A percentile compares a stretch with the other conserved stretches of the same genome.
phyloP scores from a whole-genome alignment of 108 stramenopile species.

The Skeletonema marinoi region DNA sequence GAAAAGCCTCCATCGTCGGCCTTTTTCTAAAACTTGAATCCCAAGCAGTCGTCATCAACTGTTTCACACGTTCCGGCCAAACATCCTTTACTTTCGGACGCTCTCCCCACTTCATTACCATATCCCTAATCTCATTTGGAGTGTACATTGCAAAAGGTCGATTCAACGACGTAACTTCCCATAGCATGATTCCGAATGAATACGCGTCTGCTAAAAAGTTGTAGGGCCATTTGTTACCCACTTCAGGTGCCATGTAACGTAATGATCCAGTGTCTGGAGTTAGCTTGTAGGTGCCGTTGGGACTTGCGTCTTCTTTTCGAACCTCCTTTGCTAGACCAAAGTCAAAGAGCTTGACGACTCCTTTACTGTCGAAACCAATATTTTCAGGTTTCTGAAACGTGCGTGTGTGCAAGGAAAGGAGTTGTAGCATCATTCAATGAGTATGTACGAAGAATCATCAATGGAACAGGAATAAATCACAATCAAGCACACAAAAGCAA shows the following conservation, averaged over 20 bases:
- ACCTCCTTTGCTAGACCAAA: conserved; percentile 66
- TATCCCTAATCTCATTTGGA: conserved; percentile 28
- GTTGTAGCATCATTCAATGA: background rate
- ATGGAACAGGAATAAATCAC: background rate
- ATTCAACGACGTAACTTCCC: conserved; percentile 62
- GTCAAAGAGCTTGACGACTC: conserved; percentile 71
- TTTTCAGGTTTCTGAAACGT: conserved; percentile 55
- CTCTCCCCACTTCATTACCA: conserved; percentile 44
- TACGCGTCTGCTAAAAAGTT: conserved; percentile 75
- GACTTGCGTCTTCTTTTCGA: conserved; percentile 11
- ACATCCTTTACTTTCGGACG: conserved; percentile 36
- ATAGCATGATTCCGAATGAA: conserved; percentile 71
- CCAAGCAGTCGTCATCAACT: conserved; percentile 33
- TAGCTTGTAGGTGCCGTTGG: conserved; percentile 67
- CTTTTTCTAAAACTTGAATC: conserved; percentile 40
- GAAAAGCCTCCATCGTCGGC: conserved; percentile 31
- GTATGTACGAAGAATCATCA: background rate
- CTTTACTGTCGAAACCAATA: conserved; percentile 64
- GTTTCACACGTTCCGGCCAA: conserved; percentile 40
- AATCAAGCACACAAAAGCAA: background rate
- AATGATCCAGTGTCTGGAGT: conserved; percentile 83
- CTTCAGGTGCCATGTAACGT: conserved; percentile 61
- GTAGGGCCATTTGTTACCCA: conserved; percentile 66
- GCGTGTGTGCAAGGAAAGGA: background rate
- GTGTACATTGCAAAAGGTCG: conserved; percentile 60